Conservation (phyloP, 176 grass and related monocot genomes). For the Juncus inflexus region DNA sequence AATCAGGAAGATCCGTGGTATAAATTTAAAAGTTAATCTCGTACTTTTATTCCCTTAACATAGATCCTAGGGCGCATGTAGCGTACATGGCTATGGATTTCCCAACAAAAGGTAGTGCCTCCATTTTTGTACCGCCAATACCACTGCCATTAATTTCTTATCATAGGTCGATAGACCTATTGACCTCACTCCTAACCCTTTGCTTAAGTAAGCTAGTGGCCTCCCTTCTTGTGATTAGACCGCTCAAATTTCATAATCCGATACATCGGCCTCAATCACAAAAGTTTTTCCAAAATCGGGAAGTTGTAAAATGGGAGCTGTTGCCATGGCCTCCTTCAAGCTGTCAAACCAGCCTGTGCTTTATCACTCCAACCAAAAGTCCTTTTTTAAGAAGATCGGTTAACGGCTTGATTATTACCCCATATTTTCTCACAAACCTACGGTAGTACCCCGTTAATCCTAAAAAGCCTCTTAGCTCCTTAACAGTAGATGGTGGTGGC, state of each 20-base stretch:
- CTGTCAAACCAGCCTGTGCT: neutral
- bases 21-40: too few species aligned
- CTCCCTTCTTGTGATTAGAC: neutral
- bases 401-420: neutral
- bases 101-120: too few species aligned
- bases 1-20: too few species aligned
- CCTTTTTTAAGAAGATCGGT: neutral
- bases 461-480: neutral
- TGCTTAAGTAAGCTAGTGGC: neutral
- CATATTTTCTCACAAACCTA: too few species aligned
- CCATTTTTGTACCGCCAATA: too few species aligned
- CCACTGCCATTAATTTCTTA: neutral
- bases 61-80: too few species aligned
- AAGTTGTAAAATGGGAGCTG: neutral
- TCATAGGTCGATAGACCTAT: neutral
- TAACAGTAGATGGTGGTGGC: neutral
- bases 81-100: too few species aligned
- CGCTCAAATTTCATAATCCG: neutral
- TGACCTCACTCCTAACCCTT: neutral
- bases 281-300: neutral
- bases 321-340: neutral
- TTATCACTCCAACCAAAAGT: neutral
- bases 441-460: neutral
- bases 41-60: too few species aligned
- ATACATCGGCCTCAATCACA: neutral